Base-by-base conservation (phyloP, 768 basidiomycete species). In the Hysterangium stoloniferum region DNA sequence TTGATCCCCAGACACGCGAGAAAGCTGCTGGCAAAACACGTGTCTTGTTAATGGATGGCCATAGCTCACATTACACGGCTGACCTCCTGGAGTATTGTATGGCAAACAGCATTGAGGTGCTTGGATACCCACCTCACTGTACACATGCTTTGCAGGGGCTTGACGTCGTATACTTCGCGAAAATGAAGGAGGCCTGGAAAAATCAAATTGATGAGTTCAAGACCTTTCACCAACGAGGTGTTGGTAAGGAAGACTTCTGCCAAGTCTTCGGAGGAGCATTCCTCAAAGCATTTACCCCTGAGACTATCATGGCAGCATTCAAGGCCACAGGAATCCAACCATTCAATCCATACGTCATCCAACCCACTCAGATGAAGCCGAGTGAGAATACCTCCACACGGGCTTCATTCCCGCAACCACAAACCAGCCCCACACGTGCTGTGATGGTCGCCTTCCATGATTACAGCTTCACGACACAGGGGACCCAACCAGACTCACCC, bases 81-180 rank as follows among this genome's bases (percentile, higher is more conserved):
- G 60, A 48, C 5, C 71, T 76, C 50, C 66, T 78, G 15, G 48
- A 62, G 9, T 70, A 70, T 59, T 69, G 70, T 0, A 45, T 56
- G 1, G 42, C 57, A 0, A 46, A 73, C 52, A 58, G 63, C 1
- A 75, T 77, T n/a, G 51, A 63, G 19, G 56, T 76, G 4, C 53
- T 76, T 0, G 72, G 68, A 52, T 76, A 75, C 59, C 74, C 70
- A 13, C 56, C 73, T 17, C 73, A 77, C 53, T 49, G 57, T 4
- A 75, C 70, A 0, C 76, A 78, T 53, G 51, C 70, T 31, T 71
- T 69, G 40, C 74, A 75, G 53, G 70, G 68, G 0, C 66, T 73
- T 20, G 72, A 75, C 54, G 63, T 75, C 32, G 68, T 67, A 3
- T 58, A 64, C 20, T 71, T 70, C 31, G 44, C 50, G 2, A 32